Base-by-base conservation (phyloP, 1,284 basidiomycete species). In the Irpex sp. region DNA sequence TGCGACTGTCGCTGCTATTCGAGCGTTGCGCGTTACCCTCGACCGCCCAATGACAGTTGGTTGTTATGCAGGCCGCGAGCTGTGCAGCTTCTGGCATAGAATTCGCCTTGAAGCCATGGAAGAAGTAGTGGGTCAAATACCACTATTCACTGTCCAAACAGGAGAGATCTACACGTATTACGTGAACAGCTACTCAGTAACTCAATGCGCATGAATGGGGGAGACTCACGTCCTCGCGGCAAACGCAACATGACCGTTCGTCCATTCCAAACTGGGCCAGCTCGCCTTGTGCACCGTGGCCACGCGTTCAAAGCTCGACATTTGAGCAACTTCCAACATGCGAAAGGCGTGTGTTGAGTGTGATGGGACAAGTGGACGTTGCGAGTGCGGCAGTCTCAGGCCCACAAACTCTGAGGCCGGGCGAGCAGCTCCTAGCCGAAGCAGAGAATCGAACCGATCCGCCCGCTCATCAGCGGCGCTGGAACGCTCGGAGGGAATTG, bases 121-220 rank as follows among this genome's bases (percentile, higher is more conserved):
- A 56, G 54, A 17, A 34, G 54, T 8, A 34, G 54, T 56, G 54
- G 34, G 54, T 56, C 19, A 17, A 52, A 52, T 52, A 9, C 49
- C n/a, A 26, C 7, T 56, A 17, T 8, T 21, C 21, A 17, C 9
- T 56, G 19, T 34, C 26, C 13, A 21, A 31, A 36, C 31, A 56
- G n/a, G 13, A 56, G 54, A 26, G 54, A 56, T 56, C 54, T 56
- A 36, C 54, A 56, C 5, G 8, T 56, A 56, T 56, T 56, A 56
- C 54, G 54, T 56, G 17, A 56, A 8, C 9, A 26, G 49, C 8
- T 17, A 26, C 49, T 44, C 40, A 44, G n/a, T n/a, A n/a, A n/a
- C n/a, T n/a, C n/a, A n/a, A 51, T 51, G 34, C 6, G 54, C 34
- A 17, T 56, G 34, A 7, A 34, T 52, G 49, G 34, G 21, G 19